Base-by-base conservation (phyloP, 2,329 filamentous ascomycete species). In the Annulohypoxylon truncatum region DNA sequence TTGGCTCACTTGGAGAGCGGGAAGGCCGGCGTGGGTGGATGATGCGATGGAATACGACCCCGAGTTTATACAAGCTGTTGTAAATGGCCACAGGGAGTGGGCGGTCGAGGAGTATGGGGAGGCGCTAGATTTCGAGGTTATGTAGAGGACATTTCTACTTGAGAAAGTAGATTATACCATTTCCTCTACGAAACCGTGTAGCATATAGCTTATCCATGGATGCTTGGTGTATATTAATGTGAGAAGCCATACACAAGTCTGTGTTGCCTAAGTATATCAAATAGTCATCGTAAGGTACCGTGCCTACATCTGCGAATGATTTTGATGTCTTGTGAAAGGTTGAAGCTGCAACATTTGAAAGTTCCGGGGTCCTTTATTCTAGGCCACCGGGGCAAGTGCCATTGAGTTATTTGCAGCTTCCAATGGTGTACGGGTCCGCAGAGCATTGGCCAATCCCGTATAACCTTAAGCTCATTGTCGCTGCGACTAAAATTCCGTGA, bases 1-100 rank as follows among this genome's bases (percentile, higher is more conserved):
- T 6, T 85, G 83, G 83, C 63, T 85, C 15, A 80, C 77, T 1
- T 85, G 83, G 83, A 74, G 81, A 54, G 78, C 80, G 18, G 75
- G 72, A 0, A 74, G 76, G 60, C 28, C 80, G 8, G 77, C 74
- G 1, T 79, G 74, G 71, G 55, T 66, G 5, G 74, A 77, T 26
- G 82, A 81, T 9, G 44, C 24, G 2, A 75, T 71, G 63, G 62
- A 57, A 20, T 84, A 76, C 55, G 81, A 84, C 50, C 24, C 56
- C 0, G 71, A 66, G 1, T 81, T 84, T 67, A 59, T 69, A 0
- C 73, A 79, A 61, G 74, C 75, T 1, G 31, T 84, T 57, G 65
- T 73, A 33, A 69, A 78, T 15, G 82, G 82, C 0, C 76, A 82
- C 67, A 76, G 74, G 55, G 70, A 69, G 24, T 84, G 80, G 79